These are phyloP conservation scores for Trametes hirsuta DNA, from an alignment of 1,284 basidiomycete genomes.

Conservation along the genomic window DNA sequence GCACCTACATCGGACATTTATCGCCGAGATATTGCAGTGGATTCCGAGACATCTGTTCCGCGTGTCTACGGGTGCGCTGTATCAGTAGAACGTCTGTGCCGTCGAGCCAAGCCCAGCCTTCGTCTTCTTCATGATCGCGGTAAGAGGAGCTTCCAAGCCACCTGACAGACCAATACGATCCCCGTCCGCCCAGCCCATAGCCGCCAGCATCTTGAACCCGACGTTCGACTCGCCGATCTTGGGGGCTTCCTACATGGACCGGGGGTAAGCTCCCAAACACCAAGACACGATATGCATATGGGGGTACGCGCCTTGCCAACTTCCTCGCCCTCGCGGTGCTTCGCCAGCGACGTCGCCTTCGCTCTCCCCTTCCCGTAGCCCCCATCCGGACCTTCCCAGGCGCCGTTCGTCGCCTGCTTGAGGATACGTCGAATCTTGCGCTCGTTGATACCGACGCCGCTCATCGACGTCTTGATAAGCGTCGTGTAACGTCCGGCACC, in stretches of 20 bases:
- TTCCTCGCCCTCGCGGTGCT: slow-evolving; percentile 72
- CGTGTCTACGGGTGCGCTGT: too few species aligned
- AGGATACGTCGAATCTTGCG: slow-evolving; percentile 61
- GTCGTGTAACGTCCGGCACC: slow-evolving; percentile 69
- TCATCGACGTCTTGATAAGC: slow-evolving; percentile 66
- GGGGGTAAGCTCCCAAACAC: slow-evolving; percentile 2
- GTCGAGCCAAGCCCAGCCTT: slow-evolving; percentile 73
- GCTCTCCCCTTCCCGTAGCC: slow-evolving; percentile 35
- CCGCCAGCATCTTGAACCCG: slow-evolving; percentile 76
- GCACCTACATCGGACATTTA: too few species aligned
- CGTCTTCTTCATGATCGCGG: slow-evolving; percentile 74
- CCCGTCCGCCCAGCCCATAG: slow-evolving; percentile 82
- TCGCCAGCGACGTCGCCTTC: slow-evolving; percentile 38
- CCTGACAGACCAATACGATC: slow-evolving; percentile 66
- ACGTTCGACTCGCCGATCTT: slow-evolving; percentile 73
- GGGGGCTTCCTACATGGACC: slow-evolving; percentile 49
- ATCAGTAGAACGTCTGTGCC: not conserved
- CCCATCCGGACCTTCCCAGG: slow-evolving; percentile 37
- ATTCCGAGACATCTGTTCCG: too few species aligned
- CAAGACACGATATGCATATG: not conserved
- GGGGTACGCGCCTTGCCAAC: slow-evolving; percentile 63
- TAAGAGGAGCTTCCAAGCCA: slow-evolving; percentile 65
- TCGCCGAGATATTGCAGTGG: too few species aligned
- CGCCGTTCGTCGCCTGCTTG: slow-evolving; percentile 37
- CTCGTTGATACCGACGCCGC: slow-evolving; percentile 57